Evolutionary conservation across 768 basidiomycete species (phyloP).

Genomic region (Sporobolomyces pararoseus): DNA sequence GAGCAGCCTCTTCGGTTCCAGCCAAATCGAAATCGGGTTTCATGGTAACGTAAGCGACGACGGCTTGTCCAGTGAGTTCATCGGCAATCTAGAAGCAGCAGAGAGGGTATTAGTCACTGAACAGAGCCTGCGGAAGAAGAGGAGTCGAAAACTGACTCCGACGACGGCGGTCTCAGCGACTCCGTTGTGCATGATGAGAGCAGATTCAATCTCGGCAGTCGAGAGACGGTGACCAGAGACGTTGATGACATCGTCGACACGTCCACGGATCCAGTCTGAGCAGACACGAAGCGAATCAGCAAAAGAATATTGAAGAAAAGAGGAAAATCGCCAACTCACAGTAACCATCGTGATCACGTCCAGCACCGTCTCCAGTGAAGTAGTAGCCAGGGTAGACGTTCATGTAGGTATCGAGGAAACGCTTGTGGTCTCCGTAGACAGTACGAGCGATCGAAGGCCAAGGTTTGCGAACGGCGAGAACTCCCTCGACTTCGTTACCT

Average conservation of each 20-base stretch:
- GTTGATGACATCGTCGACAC: constrained; percentile 89
- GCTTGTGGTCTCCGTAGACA: constrained; percentile 84
- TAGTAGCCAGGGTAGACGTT: constrained; percentile 77
- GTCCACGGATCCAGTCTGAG: constrained; percentile 82
- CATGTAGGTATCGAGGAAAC: constrained; percentile 76
- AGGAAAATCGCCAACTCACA: constrained; percentile 45
- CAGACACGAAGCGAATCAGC: not conserved
- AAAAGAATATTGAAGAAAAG: not conserved
- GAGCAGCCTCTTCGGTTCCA: constrained; percentile 61
- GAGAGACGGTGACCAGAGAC: constrained; percentile 95
- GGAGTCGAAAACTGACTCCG: constrained; percentile 64
- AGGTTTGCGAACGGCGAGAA: constrained; percentile 74
- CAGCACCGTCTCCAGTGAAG: constrained; percentile 97
- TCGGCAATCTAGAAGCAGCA: constrained; percentile 56
- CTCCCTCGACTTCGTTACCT: constrained; percentile 84
- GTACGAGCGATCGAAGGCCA: constrained; percentile 96
- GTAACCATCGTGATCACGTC: constrained; percentile 89
- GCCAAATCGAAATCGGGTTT: constrained; percentile 88
- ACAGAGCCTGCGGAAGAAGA: not conserved
- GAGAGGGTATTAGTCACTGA: constrained; percentile 46
- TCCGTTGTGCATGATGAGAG: constrained; percentile 87
- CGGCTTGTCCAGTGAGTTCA: constrained; percentile 87
- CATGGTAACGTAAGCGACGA: constrained; percentile 88
- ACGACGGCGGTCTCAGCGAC: constrained; percentile 96
- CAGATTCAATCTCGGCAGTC: constrained; percentile 96